Percentiles rank a stretch among this genome's conserved stretches.
These are phyloP conservation scores for Pilasporangium apinafurcum DNA, from an alignment of 352 stramenopile genomes.

Conservation along the genomic window DNA sequence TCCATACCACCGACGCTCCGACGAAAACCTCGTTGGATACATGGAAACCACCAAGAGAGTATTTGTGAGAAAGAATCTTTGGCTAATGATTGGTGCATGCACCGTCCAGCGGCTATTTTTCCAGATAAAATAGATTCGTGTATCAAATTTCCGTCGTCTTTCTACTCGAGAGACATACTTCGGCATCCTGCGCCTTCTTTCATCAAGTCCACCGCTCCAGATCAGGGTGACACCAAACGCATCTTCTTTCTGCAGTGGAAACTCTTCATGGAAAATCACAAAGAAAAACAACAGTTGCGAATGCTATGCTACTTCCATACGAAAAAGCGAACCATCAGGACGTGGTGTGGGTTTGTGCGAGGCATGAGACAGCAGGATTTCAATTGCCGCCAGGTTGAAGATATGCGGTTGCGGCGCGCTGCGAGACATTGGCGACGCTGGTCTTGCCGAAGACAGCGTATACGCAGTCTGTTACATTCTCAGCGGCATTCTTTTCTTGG, in stretches of 20 bases:
- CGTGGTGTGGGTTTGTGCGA: constrained; percentile 9
- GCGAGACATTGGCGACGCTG: background rate
- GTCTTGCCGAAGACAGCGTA: background rate
- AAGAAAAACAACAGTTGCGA: constrained; percentile 8
- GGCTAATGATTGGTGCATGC: too few species aligned
- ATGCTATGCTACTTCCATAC: constrained; percentile 6
- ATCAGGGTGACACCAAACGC: too few species aligned
- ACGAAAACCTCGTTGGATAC: too few species aligned
- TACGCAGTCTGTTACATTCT: background rate
- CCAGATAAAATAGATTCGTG: too few species aligned
- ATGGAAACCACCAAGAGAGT: too few species aligned
- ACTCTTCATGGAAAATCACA: constrained; percentile 7
- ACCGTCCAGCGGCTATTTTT: too few species aligned
- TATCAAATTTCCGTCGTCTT: too few species aligned
- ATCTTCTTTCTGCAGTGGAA: constrained; percentile 27
- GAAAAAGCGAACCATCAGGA: constrained; percentile 13
- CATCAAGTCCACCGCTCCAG: too few species aligned
- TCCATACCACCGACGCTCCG: too few species aligned
- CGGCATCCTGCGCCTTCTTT: too few species aligned
- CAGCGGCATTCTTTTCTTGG: constrained; percentile 8
- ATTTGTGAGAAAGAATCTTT: too few species aligned
- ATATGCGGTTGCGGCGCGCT: background rate
- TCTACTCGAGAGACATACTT: too few species aligned
- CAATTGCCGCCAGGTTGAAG: constrained; percentile 7
- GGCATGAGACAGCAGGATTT: constrained; percentile 5